These are phyloP conservation scores for Trapa bicornis DNA, from an alignment of 345 rosid genomes.

Conservation along the genomic window DNA sequence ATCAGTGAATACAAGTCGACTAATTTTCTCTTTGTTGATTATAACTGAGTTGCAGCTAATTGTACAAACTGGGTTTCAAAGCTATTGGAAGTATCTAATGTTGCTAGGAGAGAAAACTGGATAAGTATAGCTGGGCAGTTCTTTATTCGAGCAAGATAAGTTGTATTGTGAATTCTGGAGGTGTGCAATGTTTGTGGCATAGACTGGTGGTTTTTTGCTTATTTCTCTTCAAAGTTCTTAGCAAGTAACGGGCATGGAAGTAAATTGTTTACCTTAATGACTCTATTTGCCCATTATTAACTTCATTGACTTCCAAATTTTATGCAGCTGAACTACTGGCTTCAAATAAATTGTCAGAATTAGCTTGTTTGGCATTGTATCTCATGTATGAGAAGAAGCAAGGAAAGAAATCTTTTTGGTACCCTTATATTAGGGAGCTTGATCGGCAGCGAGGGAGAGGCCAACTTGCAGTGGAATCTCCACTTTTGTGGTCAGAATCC, in stretches of 20 bases:
- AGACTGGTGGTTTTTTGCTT: neutral
- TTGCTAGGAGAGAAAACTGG: neutral
- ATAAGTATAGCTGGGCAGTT: neutral
- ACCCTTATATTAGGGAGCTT: slow-evolving; percentile 89
- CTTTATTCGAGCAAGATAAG: neutral
- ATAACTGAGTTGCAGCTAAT: neutral
- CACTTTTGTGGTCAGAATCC: slow-evolving; percentile 78
- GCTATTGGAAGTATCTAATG: neutral
- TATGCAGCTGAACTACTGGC: slow-evolving; percentile 73
- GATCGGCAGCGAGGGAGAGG: slow-evolving; percentile 98
- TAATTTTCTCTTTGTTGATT: neutral
- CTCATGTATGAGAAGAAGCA: slow-evolving; percentile 98
- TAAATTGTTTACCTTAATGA: neutral
- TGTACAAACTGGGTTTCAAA: neutral
- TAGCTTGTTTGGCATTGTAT: slow-evolving; percentile 90
- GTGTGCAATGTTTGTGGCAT: neutral
- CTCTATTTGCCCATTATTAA: neutral
- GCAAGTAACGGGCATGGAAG: neutral
- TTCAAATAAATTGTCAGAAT: slow-evolving; percentile 78
- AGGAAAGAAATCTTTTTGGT: slow-evolving; percentile 89
- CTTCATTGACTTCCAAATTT: slow-evolving; percentile 5
- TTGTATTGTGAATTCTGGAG: neutral
- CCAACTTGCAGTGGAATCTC: slow-evolving; percentile 88
- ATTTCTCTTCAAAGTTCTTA: neutral
- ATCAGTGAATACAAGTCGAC: neutral